phyloP scores from a whole-genome alignment of 2,329 filamentous ascomycete genomes.

The Botryotinia calthae region DNA sequence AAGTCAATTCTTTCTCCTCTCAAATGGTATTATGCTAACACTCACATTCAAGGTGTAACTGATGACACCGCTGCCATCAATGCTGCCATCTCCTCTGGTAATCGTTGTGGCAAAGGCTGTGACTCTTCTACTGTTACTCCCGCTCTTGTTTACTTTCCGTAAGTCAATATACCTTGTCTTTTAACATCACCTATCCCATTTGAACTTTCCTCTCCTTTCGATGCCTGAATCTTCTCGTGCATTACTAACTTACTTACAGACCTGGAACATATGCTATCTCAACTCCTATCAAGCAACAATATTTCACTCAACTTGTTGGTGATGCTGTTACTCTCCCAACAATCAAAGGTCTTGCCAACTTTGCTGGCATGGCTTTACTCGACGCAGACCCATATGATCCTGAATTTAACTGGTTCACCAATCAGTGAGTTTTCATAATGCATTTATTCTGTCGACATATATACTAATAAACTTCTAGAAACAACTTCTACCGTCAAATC shows the following conservation, averaged over 20 bases:
- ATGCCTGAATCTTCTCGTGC: neutral
- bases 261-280: conserved; percentile 81
- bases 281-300: conserved; percentile 76
- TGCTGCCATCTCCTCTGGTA: conserved; percentile 70
- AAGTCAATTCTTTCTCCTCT: conserved; percentile 42
- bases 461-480: conserved; percentile 37
- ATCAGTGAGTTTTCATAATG: conserved; percentile 49
- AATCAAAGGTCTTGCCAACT: conserved; percentile 69
- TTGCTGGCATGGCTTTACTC: conserved; percentile 83
- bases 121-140: conserved; percentile 82
- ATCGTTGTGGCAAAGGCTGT: conserved; percentile 76
- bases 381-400: conserved; percentile 81
- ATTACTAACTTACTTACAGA: conserved; percentile 39
- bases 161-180: neutral
- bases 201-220: neutral
- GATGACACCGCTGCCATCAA: conserved; percentile 92
- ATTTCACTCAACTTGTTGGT: conserved; percentile 91
- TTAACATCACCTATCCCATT: too few relatives aligned
- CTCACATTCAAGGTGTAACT: conserved; percentile 57
- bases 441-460: neutral
- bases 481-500: conserved; percentile 78
- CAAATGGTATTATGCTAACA: conserved; percentile 41
- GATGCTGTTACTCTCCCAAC: conserved; percentile 71
- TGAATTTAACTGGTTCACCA: conserved; percentile 73
- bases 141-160: conserved; percentile 78